Conservation (phyloP, 768 basidiomycete species). For the Collybia sp. region DNA sequence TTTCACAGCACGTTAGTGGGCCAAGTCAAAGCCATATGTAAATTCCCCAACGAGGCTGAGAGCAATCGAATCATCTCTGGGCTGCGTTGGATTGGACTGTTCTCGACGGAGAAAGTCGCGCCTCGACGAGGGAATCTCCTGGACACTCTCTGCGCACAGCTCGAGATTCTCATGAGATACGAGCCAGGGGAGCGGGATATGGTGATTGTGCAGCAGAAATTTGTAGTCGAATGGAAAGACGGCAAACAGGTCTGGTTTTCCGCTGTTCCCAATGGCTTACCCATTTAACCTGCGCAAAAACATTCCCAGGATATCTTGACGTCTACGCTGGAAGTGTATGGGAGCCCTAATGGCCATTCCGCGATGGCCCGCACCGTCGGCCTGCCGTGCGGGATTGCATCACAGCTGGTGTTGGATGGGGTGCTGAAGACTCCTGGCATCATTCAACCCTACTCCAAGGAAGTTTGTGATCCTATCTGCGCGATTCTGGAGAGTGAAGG, state of each 20-base stretch:
- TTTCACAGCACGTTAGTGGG: slow-evolving; percentile 60
- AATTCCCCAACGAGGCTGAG: slow-evolving; percentile 71
- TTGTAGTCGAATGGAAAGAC: slow-evolving; percentile 85
- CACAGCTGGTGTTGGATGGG: slow-evolving; percentile 88
- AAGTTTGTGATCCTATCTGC: slow-evolving; percentile 75
- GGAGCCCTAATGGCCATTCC: slow-evolving; percentile 70
- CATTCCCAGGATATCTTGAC: slow-evolving; percentile 70
- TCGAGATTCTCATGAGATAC: slow-evolving; percentile 93
- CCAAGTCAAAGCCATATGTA: slow-evolving; percentile 63
- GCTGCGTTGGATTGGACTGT: slow-evolving; percentile 89
- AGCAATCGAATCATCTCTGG: slow-evolving; percentile 81
- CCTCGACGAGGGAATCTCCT: slow-evolving; percentile 75
- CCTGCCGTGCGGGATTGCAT: slow-evolving; percentile 90
- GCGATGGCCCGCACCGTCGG: slow-evolving; percentile 94
- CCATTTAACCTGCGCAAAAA: not conserved
- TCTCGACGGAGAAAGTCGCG: slow-evolving; percentile 62
- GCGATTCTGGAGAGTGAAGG: slow-evolving; percentile 69
- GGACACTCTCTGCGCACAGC: slow-evolving; percentile 87
- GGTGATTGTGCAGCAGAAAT: slow-evolving; percentile 98
- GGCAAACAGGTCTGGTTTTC: slow-evolving; percentile 53
- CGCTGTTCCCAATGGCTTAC: slow-evolving; percentile 2
- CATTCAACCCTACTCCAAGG: slow-evolving; percentile 81
- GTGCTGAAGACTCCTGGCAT: slow-evolving; percentile 75
- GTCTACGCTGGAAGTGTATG: slow-evolving; percentile 88
- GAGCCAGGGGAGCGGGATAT: slow-evolving; percentile 88